Conservation (phyloP, 2,329 filamentous ascomycete genomes). For the Penicillium sp. region DNA sequence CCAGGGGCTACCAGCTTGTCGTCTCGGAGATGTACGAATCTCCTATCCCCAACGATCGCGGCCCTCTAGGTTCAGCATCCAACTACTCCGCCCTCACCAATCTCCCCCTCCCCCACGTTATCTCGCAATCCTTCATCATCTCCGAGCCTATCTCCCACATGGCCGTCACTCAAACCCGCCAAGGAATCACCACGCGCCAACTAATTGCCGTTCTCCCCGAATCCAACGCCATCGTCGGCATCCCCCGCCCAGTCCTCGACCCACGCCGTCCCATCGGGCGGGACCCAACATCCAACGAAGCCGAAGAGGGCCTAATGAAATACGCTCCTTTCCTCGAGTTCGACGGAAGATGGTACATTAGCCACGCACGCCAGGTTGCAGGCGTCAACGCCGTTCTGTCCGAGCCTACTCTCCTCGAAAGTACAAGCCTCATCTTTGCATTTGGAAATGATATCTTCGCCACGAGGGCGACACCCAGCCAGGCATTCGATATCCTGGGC, state of each 20-base stretch:
- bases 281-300: conserved; percentile 78
- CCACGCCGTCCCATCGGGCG: conserved; percentile 84
- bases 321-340: conserved; percentile 82
- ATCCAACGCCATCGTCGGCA: conserved; percentile 74
- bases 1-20: conserved; percentile 85
- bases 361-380: conserved; percentile 80
- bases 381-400: conserved; percentile 76
- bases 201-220: conserved; percentile 78
- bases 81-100: conserved; percentile 80
- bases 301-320: conserved; percentile 78
- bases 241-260: conserved; percentile 80
- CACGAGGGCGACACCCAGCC: conserved; percentile 83
- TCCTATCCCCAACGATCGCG: conserved; percentile 79
- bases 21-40: conserved; percentile 93
- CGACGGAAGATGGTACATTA: conserved; percentile 78
- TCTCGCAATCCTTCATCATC: conserved; percentile 81
- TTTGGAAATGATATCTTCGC: conserved; percentile 87
- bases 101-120: conserved; percentile 70
- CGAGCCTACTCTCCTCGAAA: conserved; percentile 81
- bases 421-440: conserved; percentile 86
- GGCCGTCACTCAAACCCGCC: conserved; percentile 83
- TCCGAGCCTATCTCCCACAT: conserved; percentile 78
- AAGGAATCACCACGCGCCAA: conserved; percentile 86
- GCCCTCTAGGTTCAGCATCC: conserved; percentile 69
- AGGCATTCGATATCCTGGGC: conserved; percentile 88